These are phyloP conservation scores for Anacardium occidentale DNA, from an alignment of 345 rosid species.

Conservation along the genomic window DNA sequence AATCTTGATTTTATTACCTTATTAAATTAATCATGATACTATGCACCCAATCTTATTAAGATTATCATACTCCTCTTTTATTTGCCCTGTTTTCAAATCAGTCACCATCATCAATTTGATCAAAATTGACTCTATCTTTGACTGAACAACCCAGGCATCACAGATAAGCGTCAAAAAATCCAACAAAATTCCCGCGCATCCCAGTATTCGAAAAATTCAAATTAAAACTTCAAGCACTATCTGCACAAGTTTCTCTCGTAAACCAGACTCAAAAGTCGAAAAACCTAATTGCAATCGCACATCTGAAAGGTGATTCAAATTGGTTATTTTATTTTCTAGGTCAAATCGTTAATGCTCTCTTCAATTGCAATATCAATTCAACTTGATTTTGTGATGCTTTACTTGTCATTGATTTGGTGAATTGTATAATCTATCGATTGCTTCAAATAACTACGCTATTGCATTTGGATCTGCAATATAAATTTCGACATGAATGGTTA, in stretches of 20 bases:
- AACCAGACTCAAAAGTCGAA: not conserved
- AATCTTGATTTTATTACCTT: constrained; percentile 2
- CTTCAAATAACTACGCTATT: not conserved
- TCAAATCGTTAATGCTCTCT: not conserved
- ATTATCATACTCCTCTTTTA: too few relatives aligned
- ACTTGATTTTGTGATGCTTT: not conserved
- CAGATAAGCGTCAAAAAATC: not conserved
- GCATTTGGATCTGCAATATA: not conserved
- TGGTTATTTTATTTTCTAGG: not conserved
- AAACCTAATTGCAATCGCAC: not conserved
- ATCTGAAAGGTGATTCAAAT: not conserved
- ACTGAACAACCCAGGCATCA: too few relatives aligned
- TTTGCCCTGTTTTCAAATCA: too few relatives aligned
- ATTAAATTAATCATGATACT: not conserved
- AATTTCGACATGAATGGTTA: not conserved
- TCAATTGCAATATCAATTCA: not conserved
- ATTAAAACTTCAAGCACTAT: not conserved
- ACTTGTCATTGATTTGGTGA: not conserved
- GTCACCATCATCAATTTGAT: too few relatives aligned
- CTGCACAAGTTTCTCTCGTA: not conserved
- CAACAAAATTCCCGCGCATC: constrained; percentile 7
- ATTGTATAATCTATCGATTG: not conserved
- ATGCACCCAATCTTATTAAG: not conserved
- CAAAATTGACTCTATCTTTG: too few relatives aligned
- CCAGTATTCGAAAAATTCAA: not conserved